Percentiles rank a stretch among this genome's conserved stretches.
Evolutionary conservation across 331 rosid genomes (phyloP).

Genomic region (Acacia concinna): DNA sequence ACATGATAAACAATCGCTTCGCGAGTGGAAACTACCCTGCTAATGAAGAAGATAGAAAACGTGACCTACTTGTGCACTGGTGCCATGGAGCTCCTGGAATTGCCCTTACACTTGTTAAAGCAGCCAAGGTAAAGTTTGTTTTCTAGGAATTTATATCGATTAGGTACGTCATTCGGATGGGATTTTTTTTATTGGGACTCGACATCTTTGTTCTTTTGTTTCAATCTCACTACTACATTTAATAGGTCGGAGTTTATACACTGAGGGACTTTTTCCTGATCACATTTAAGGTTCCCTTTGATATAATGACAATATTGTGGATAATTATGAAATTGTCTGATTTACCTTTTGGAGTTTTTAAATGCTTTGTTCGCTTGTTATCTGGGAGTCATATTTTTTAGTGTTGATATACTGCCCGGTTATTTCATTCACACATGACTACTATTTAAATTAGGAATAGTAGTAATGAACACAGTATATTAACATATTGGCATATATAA

Average conservation of each 20-base stretch:
- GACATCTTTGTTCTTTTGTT: neutral
- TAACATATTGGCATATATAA: neutral
- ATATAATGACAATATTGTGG: neutral
- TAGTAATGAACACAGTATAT: neutral
- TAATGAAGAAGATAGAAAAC: slow-evolving; percentile 56
- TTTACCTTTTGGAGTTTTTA: neutral
- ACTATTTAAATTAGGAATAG: neutral
- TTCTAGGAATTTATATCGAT: neutral
- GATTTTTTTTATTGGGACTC: slow-evolving; percentile 8
- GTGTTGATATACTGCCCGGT: neutral
- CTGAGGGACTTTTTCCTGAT: slow-evolving; percentile 15
- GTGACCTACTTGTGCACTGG: slow-evolving; percentile 78
- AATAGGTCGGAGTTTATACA: neutral
- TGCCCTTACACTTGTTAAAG: slow-evolving; percentile 76
- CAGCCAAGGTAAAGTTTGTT: slow-evolving; percentile 60
- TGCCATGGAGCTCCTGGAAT: slow-evolving; percentile 88
- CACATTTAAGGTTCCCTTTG: neutral
- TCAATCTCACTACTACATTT: neutral
- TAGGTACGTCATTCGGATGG: neutral
- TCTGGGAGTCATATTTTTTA: neutral
- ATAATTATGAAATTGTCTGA: neutral
- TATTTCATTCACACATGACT: neutral
- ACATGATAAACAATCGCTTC: slow-evolving; percentile 58
- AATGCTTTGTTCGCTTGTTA: neutral
- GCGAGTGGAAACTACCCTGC: slow-evolving; percentile 70